Base-by-base conservation (phyloP, 179 eudicot species). In the Beta lomatogona region DNA sequence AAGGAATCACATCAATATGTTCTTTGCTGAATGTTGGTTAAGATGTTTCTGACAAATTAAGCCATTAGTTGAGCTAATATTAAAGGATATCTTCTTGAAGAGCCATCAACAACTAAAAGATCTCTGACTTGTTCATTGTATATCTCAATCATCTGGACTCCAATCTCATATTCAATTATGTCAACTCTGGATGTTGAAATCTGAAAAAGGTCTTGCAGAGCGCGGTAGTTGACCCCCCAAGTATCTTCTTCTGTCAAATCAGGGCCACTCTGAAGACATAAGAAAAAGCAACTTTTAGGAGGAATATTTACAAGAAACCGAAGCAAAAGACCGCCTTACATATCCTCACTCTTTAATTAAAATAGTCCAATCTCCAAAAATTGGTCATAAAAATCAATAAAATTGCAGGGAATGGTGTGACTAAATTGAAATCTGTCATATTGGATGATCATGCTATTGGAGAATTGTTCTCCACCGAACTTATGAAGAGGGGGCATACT, bases 61-160 rank as follows among this genome's bases (percentile, higher is more conserved):
- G 19, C 18, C 53, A 54, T 16, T 46, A 60, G 13, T 45, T 75
- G 25, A 59, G 54, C 28, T 36, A 48, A 48, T 48, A 11, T 59
- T 21, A 5, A 76, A 95, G 99, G 98, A 94, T 95, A 95, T 95
- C 97, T 79, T 89, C 88, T 91, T 64, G 91, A 89, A 71, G 94
- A 85, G 69, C 99, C 95, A 87, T 94, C 97, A 83, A 89, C 86
- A 77, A 95, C 94, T 87, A 95, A 79, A 65, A 94, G 88, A 84
- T 95, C 99, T 80, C 99, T 89, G 81, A 95, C 98, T 94, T 95
- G 98, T 81, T 95, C 99, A 83, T 95, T 95, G 85, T 94, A 95
- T 73, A 95, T 95, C 82, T 95, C 99, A 77, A 95, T 92, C 99
- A 95, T 94, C 82, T 95, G 99, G 74, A 95, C 98, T 78, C 91